Base-by-base conservation (phyloP, 1,139 yeast species). In the Pneumocystis carinii region DNA sequence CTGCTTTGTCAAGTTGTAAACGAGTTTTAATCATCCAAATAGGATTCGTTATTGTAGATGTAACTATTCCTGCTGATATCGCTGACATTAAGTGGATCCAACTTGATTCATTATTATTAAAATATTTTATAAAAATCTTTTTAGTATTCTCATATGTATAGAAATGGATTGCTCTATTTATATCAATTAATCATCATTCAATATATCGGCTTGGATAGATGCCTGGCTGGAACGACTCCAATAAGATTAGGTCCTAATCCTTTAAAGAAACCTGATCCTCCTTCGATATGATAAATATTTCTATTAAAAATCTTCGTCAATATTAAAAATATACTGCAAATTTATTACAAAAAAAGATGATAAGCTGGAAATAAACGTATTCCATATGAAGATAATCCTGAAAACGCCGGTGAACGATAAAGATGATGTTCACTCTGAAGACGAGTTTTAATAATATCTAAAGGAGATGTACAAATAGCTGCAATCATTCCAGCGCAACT, bases 21-120 rank as follows among this genome's bases (percentile, higher is more conserved):
- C 99, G 80, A 0, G 99, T 94, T 74, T 94, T 94, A 66, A 94
- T 86, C 68, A 94, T 78, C 99, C 99, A 94, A 64, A 94, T 94
- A n/a, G 99, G 99, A 72, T 94, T 94, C 0, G 99, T 94, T n/a
- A 94, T 96, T 0, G 98, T 92, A 3, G 97, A 86, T 0, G 98
- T 94, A 27, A 87, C 94, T 72, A 92, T 79, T 2, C 99, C 98
- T 0, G 99, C 99, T 70, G 81, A 81, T 0, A 92, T 84, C n/a
- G 97, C 98, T 0, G 97, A 83, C 38, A 84, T 73, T 64, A 94
- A 77, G 75, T 94, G 98, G 48, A 92, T 83, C 83, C 90, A 83
- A 0, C 97, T 84, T 19, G 85, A 84, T 71, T 90, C 96, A 2
- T 92, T 92, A 63, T 84, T 73, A 72, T 86, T 85, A 74, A 89